Evolutionary conservation across 495 filamentous ascomycete genomes (phyloP).

Genomic region (Rusavskia elegans): DNA sequence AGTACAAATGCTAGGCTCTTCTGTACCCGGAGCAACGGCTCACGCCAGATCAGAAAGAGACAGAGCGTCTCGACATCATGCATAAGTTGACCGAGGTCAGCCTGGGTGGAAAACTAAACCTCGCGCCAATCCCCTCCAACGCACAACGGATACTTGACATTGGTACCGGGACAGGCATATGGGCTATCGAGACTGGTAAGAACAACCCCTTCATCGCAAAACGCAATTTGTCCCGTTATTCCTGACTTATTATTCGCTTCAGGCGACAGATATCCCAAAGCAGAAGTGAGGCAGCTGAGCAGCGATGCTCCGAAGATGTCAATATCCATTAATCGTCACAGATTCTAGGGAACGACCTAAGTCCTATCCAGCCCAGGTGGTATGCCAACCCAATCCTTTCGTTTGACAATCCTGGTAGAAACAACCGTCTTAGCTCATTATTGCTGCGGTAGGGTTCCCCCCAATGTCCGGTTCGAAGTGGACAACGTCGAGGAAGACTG

Average conservation of each 20-base stretch:
- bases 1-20: slow-evolving; percentile 8
- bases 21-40: background rate
- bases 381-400: slow-evolving; percentile 12
- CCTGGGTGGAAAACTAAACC: slow-evolving; percentile 33
- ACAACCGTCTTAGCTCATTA: background rate
- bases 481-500: slow-evolving; percentile 46
- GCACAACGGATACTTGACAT: slow-evolving; percentile 28
- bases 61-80: slow-evolving; percentile 40
- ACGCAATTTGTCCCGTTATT: no score
- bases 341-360: slow-evolving; percentile 38
- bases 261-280: slow-evolving; percentile 16
- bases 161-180: slow-evolving; percentile 33
- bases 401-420: background rate
- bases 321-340: background rate
- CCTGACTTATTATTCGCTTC: background rate
- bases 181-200: slow-evolving; percentile 36
- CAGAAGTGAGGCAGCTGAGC: slow-evolving; percentile 3
- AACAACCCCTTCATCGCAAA: no score
- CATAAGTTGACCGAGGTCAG: slow-evolving; percentile 41
- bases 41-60: slow-evolving; percentile 14
- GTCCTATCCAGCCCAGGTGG: slow-evolving; percentile 41
- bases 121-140: slow-evolving; percentile 27
- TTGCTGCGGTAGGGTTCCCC: slow-evolving; percentile 28
- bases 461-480: slow-evolving; percentile 48
- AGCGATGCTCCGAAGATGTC: background rate